phyloP scores from a whole-genome alignment of 1,139 yeast species.

The Candida pseudoviswanathii region DNA sequence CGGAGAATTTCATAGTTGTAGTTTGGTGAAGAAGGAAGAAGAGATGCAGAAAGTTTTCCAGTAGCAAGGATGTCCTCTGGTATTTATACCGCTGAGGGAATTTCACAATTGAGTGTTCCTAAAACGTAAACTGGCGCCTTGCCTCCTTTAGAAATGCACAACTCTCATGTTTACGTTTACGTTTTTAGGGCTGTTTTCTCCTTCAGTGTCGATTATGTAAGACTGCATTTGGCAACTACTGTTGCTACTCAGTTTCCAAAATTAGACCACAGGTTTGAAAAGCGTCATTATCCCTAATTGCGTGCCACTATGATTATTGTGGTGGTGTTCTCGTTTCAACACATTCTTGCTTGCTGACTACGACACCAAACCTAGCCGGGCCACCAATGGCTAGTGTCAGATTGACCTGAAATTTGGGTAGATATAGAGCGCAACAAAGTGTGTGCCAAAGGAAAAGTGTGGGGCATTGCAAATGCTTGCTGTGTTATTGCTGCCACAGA shows the following conservation, averaged over 20 bases:
- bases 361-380: neutral
- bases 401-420: neutral
- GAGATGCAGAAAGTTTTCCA: neutral
- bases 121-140: neutral
- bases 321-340: neutral
- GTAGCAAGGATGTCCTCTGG: neutral
- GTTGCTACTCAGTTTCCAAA: neutral
- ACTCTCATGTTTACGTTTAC: neutral
- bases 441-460: no score
- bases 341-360: neutral
- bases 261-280: neutral
- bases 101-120: no score
- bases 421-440: no score
- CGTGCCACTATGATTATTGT: neutral
- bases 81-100: no score
- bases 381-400: neutral
- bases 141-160: neutral
- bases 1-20: slow-evolving; percentile 15
- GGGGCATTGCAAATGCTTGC: no score
- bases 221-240: neutral
- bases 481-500: no score
- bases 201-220: neutral
- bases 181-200: neutral
- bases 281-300: neutral
- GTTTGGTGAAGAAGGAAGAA: neutral